Percentiles rank a stretch among this genome's conserved stretches.
Evolutionary conservation across 805 yeast genomes (phyloP).

Genomic region (Ascoidea rubescens): DNA sequence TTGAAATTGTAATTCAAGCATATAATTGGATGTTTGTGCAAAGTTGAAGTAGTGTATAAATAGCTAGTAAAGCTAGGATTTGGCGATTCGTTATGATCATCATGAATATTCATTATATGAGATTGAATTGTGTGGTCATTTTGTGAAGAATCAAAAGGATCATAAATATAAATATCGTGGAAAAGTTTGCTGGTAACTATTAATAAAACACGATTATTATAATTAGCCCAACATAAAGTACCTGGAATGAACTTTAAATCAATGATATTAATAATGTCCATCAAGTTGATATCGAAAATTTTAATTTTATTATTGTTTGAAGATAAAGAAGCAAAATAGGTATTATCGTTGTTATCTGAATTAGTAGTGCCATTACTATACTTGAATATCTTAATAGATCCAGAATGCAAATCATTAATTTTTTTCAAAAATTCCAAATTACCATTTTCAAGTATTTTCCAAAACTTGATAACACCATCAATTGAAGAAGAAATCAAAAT

Average conservation of each 20-base stretch:
- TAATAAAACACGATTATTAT: too few species aligned
- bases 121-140: background rate
- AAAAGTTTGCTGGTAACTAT: background rate
- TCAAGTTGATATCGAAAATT: conserved; percentile 12
- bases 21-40: background rate
- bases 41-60: background rate
- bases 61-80: background rate
- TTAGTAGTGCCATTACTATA: too few species aligned
- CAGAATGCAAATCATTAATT: background rate
- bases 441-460: conserved; percentile 1
- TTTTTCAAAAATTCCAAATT: background rate
- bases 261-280: conserved; percentile 14
- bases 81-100: background rate
- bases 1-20: background rate
- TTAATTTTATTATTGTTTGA: conserved; percentile 6
- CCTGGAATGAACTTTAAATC: conserved; percentile 10
- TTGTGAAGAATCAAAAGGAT: background rate
- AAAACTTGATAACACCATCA: conserved; percentile 11
- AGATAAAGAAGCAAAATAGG: conserved; percentile 9
- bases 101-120: too few species aligned
- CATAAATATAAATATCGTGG: background rate
- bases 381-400: background rate
- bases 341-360: background rate
- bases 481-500: conserved; percentile 4
- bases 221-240: conserved; percentile 1